Percentiles rank a stretch among this genome's conserved stretches.
phyloP scores from a whole-genome alignment of 805 yeast species.

The Maudiozyma barnettii region DNA sequence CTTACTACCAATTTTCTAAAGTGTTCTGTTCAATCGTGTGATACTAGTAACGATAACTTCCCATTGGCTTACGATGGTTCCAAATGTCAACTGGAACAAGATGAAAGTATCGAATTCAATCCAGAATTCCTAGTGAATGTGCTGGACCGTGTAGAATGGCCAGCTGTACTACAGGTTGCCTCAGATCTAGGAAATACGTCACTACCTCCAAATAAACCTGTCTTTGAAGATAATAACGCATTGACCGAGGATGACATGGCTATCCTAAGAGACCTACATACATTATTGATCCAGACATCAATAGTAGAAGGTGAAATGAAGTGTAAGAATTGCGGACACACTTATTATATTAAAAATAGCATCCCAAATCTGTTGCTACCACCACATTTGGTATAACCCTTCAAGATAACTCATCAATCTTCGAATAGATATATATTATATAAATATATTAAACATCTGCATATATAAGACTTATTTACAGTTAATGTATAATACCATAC shows the following conservation, averaged over 20 bases:
- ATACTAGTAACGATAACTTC: slow-evolving; percentile 61
- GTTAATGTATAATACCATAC: too few species aligned
- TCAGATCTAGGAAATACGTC: slow-evolving; percentile 57
- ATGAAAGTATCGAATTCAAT: slow-evolving; percentile 66
- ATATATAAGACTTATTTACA: too few species aligned
- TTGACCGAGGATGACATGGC: slow-evolving; percentile 32
- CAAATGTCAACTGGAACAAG: slow-evolving; percentile 62
- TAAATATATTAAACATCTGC: too few species aligned
- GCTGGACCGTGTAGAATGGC: slow-evolving; percentile 81
- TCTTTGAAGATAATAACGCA: slow-evolving; percentile 24
- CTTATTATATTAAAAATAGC: slow-evolving; percentile 82
- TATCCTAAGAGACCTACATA: slow-evolving; percentile 66
- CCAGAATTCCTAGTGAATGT: slow-evolving; percentile 71
- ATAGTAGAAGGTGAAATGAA: slow-evolving; percentile 83
- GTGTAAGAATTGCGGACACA: slow-evolving; percentile 78
- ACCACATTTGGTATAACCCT: slow-evolving; percentile 67
- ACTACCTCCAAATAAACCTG: slow-evolving; percentile 56
- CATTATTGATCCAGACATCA: slow-evolving; percentile 72
- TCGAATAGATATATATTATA: not conserved
- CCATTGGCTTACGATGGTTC: slow-evolving; percentile 54
- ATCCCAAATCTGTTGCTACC: slow-evolving; percentile 92
- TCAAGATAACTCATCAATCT: not conserved
- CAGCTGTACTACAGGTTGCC: slow-evolving; percentile 70
- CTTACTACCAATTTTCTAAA: slow-evolving; percentile 93
- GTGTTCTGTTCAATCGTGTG: slow-evolving; percentile 82